A percentile compares a stretch with the other conserved stretches of the same genome.
phyloP scores from a whole-genome alignment of 1,284 basidiomycete species.

The Puccinia coronata region DNA sequence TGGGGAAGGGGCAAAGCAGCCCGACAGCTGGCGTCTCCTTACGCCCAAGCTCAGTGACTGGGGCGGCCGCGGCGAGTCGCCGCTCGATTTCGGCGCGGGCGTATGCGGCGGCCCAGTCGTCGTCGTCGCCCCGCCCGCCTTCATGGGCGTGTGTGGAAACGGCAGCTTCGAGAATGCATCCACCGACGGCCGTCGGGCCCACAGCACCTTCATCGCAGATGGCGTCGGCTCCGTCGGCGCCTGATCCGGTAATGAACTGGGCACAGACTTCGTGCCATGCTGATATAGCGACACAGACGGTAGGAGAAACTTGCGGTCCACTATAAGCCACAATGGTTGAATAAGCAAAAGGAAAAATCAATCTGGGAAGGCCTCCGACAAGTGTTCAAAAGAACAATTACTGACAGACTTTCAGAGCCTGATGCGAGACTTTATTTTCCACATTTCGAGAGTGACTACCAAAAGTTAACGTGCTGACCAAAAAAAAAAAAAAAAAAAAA shows the following conservation, averaged over 20 bases:
- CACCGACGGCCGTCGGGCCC: background rate
- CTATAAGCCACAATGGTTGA: background rate
- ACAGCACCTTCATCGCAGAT: background rate
- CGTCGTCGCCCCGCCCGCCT: background rate
- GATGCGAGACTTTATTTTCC: slow-evolving; percentile 27
- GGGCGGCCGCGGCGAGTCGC: no score
- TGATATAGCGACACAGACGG: background rate
- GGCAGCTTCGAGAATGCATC: slow-evolving; percentile 9
- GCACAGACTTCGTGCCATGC: slow-evolving; percentile 4
- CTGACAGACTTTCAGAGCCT: slow-evolving; percentile 3
- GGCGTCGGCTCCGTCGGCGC: background rate
- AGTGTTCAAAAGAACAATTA: background rate
- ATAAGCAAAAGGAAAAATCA: background rate
- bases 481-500: slow-evolving; percentile 5
- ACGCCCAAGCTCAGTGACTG: background rate
- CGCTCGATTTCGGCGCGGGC: no score
- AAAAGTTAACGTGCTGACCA: slow-evolving; percentile 35
- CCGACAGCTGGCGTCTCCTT: background rate
- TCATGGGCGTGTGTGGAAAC: background rate
- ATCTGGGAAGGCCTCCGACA: background rate
- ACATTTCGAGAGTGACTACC: slow-evolving; percentile 44
- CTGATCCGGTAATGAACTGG: background rate
- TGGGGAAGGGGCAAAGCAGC: background rate
- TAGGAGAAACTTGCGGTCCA: slow-evolving; percentile 10
- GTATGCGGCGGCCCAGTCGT: no score